Percentiles rank a stretch among this genome's conserved stretches.
phyloP scores from a whole-genome alignment of 2,329 filamentous ascomycete species.

The Magnaporthiopsis incrustans region DNA sequence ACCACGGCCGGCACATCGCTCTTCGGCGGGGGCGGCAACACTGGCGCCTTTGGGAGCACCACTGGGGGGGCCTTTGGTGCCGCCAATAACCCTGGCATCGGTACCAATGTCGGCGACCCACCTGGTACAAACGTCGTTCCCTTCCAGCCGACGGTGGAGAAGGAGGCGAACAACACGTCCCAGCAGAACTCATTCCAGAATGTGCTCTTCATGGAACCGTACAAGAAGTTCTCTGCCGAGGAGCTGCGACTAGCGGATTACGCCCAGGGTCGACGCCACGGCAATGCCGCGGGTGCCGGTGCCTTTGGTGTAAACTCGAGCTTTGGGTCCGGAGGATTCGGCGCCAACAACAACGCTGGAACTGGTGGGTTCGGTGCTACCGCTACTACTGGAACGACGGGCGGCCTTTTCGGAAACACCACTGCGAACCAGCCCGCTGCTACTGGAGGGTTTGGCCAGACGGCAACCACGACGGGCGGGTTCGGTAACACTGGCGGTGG shows the following conservation, averaged over 20 bases:
- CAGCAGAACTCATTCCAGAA: constrained; percentile 64
- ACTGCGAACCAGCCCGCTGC: constrained; percentile 24
- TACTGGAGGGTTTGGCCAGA: constrained; percentile 23
- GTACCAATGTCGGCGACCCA: constrained; percentile 45
- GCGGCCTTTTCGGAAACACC: constrained; percentile 30
- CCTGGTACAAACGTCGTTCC: constrained; percentile 63
- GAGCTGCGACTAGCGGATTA: constrained; percentile 82
- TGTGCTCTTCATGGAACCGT: constrained; percentile 69
- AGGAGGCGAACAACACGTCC: constrained; percentile 52
- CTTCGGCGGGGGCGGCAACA: constrained; percentile 34
- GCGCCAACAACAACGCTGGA: constrained; percentile 28
- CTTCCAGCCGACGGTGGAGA: constrained; percentile 64
- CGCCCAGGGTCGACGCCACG: constrained; percentile 73
- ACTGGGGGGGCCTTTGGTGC: constrained; percentile 17
- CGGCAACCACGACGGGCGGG: constrained; percentile 21
- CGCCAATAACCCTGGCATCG: constrained; percentile 40
- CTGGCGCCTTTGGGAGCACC: constrained; percentile 30
- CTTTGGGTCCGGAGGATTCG: constrained; percentile 41
- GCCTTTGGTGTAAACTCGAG: constrained; percentile 63
- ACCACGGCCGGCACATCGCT: constrained; percentile 29
- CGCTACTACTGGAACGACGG: constrained; percentile 14
- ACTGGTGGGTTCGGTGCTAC: constrained; percentile 15
- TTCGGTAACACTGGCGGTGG: constrained; percentile 30
- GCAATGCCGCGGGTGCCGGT: constrained; percentile 68
- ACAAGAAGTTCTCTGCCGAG: constrained; percentile 86